Evolutionary conservation across 805 yeast species (phyloP), one percentile per base, ranked within the genome.

Genomic region (Candida stauntonica): DNA sequence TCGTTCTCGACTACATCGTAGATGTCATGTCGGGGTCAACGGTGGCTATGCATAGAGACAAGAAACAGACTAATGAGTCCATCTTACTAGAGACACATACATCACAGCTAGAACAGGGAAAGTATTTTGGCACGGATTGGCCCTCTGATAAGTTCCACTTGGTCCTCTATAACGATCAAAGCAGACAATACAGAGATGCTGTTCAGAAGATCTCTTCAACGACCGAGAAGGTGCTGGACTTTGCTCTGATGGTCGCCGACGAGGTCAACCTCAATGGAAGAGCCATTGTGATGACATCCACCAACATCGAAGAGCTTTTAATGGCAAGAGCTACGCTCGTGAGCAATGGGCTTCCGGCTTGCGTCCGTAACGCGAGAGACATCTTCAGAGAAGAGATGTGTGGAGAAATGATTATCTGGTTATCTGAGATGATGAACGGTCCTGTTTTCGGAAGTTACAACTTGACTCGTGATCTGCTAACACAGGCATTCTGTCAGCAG

Each of bases 361-460:
- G 85, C 33, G 79, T 87, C 13, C 63, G 86, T 39, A 74, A 79
- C 36, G 67, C 76, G 14, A 64, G 88, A 40, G 95, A 86, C 52
- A 63, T 75, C 6, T 81, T 85, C 54, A 66, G 93, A 36, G 95
- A 87, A 54, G 89, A 83, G 41, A 79, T 84, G 85, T 79, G 83
- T 48, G 79, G 75, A 29, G 87, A 81, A 44, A 76, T 86, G 15
- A 55, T 84, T 6, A 50, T 57, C n/a, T 83, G 93, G 88, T 54
- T 86, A 5, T 57, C 63, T 19, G 81, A 77, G 28, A 58, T 87
- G 19, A 65, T 81, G 0, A 69, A 68, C 32, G 70, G 82, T 9
- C 70, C 74, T 26, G 49, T 81, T 4, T 69, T 70, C 42, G 75
- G 74, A 8, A 71, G 72, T 35, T 72, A 73, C 46, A 58, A 61